phyloP scores from a whole-genome alignment of 169 alveolate species.

The Plasmodium blacklocki region DNA sequence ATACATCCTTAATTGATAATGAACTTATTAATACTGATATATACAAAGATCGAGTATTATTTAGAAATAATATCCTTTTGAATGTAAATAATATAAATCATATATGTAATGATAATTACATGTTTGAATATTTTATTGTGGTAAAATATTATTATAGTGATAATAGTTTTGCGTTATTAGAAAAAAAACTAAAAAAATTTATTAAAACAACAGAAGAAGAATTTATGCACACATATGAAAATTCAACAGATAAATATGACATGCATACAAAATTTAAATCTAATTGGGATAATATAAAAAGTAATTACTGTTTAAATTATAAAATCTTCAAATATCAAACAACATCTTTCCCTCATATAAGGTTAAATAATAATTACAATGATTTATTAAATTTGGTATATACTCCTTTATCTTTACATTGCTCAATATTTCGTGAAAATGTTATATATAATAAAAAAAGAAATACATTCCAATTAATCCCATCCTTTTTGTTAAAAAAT shows the following conservation, averaged over 20 bases:
- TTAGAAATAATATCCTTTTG: conserved; percentile 38
- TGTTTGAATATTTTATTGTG: conserved; percentile 70
- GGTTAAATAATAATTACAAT: conserved; percentile 55
- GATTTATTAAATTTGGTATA: conserved; percentile 37
- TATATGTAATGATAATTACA: conserved; percentile 57
- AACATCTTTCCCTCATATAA: conserved; percentile 66
- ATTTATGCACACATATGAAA: conserved; percentile 10
- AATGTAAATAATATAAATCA: conserved; percentile 67
- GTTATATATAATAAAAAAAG: conserved; percentile 63
- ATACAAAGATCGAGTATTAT: conserved; percentile 53
- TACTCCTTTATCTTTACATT: conserved; percentile 63
- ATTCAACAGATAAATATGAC: conserved; percentile 22
- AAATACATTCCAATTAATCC: conserved; percentile 56
- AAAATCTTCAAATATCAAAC: conserved; percentile 74
- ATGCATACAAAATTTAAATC: conserved; percentile 37
- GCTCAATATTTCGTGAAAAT: conserved; percentile 67
- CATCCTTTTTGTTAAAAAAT: conserved; percentile 49
- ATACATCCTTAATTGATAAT: not conserved
- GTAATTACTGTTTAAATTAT: conserved; percentile 72
- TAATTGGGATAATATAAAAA: conserved; percentile 25
- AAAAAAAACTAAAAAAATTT: conserved; percentile 58
- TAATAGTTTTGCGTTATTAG: conserved; percentile 53
- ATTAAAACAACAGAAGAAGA: conserved; percentile 27
- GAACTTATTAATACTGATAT: not conserved
- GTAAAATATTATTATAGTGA: conserved; percentile 65